Evolutionary conservation across 2,329 filamentous ascomycete species (phyloP).

Genomic region (Aspergillus niger): DNA sequence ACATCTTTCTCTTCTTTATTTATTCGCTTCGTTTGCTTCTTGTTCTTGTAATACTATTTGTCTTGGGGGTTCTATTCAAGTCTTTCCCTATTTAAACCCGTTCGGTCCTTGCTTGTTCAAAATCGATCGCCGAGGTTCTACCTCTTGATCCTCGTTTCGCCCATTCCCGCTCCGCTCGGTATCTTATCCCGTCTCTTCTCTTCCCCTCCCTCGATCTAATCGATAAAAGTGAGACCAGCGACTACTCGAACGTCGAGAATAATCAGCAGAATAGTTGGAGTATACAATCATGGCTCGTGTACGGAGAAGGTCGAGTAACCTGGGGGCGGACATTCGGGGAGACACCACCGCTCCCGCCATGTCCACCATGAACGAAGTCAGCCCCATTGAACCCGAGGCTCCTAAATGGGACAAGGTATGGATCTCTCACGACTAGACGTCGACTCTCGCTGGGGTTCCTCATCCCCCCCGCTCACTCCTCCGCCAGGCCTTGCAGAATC

Average conservation of each 20-base stretch:
- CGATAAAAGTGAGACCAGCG: not conserved
- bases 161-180: conserved; percentile 5
- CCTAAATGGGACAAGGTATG: conserved; percentile 36
- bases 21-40: not conserved
- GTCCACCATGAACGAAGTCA: conserved; percentile 47
- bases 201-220: not conserved
- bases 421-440: not conserved
- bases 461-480: conserved; percentile 9
- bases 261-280: too few relatives aligned
- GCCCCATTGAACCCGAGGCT: conserved; percentile 32
- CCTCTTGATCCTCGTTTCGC: not conserved
- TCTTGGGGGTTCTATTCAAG: conserved; percentile 2
- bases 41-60: not conserved
- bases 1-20: not conserved
- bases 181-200: conserved; percentile 3
- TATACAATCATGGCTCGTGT: conserved; percentile 39
- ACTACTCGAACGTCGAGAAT: not conserved
- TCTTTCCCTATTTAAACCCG: not conserved
- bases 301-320: conserved; percentile 46
- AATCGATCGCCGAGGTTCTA: not conserved
- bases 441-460: not conserved
- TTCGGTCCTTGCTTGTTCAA: not conserved
- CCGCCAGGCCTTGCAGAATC: conserved; percentile 25
- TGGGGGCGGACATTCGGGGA: conserved; percentile 51
- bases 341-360: conserved; percentile 50